Conservation (phyloP, 2,329 filamentous ascomycete genomes). For the Pseudogymnoascus sp. region DNA sequence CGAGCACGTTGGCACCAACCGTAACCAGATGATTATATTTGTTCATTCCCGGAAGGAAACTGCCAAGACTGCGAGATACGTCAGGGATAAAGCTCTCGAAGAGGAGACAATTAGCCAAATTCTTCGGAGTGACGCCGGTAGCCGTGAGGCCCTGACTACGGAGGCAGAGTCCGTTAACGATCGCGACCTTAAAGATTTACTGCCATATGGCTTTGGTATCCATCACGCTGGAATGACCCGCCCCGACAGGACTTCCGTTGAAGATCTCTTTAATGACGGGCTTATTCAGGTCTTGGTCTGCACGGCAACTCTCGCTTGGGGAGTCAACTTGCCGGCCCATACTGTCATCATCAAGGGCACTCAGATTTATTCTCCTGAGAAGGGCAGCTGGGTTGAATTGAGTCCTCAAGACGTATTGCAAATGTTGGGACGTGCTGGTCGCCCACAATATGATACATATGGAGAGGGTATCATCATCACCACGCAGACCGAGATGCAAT, state of each 20-base stretch:
- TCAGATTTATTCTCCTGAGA: slow-evolving; percentile 95
- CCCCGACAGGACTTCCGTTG: slow-evolving; percentile 88
- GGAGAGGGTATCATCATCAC: slow-evolving; percentile 99
- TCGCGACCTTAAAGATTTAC: slow-evolving; percentile 79
- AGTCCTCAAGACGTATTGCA: slow-evolving; percentile 96
- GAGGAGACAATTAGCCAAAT: slow-evolving; percentile 96
- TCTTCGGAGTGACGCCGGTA: slow-evolving; percentile 83
- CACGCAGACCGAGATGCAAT: slow-evolving; percentile 87
- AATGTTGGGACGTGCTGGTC: slow-evolving; percentile 94
- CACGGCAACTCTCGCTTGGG: slow-evolving; percentile 97
- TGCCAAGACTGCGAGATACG: slow-evolving; percentile 91
- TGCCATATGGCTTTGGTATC: slow-evolving; percentile 96
- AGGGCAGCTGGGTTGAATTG: slow-evolving; percentile 96
- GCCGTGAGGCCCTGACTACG: slow-evolving; percentile 76
- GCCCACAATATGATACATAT: slow-evolving; percentile 94
- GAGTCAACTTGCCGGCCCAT: slow-evolving; percentile 94
- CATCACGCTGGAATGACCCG: slow-evolving; percentile 97
- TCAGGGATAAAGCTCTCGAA: slow-evolving; percentile 94
- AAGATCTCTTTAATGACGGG: slow-evolving; percentile 87
- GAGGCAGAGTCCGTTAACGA: slow-evolving; percentile 78
- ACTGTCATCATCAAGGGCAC: slow-evolving; percentile 99
- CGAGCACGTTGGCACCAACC: slow-evolving; percentile 85
- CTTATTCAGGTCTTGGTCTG: slow-evolving; percentile 92
- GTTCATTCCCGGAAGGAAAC: slow-evolving; percentile 98
- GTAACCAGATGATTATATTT: slow-evolving; percentile 98